Percentiles rank a stretch among this genome's conserved stretches.
Conservation (phyloP, 768 basidiomycete genomes). For the Trametes gibbosa region DNA sequence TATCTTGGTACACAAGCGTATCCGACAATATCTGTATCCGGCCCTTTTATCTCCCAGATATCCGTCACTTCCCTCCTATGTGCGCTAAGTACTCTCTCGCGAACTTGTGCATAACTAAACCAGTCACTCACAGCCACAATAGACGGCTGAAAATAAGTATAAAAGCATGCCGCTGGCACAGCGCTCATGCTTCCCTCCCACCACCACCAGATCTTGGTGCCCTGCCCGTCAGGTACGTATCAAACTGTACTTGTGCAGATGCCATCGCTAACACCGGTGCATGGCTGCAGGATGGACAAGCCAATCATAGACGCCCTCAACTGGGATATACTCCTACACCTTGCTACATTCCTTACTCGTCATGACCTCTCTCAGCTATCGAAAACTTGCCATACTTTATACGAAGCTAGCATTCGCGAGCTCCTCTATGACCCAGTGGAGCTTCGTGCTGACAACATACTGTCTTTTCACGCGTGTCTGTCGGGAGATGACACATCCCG, state of each 20-base stretch:
- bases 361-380: not conserved
- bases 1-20: no score
- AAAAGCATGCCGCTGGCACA: no score
- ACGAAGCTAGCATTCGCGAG: not conserved
- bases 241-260: not conserved
- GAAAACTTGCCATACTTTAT: not conserved
- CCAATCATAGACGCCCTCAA: not conserved
- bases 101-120: no score
- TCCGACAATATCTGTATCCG: no score
- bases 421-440: not conserved
- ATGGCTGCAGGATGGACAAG: not conserved
- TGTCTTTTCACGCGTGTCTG: not conserved
- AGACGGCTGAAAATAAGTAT: no score
- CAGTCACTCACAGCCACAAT: no score
- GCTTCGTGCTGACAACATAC: not conserved
- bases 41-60: no score
- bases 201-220: no score
- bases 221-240: not conserved
- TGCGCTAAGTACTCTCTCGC: no score
- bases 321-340: not conserved
- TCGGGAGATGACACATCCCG: not conserved
- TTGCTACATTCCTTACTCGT: not conserved
- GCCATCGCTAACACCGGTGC: not conserved
- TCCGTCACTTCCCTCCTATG: no score
- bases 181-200: not conserved